Percentiles rank a stretch among this genome's conserved stretches.
Evolutionary conservation across 2,329 filamentous ascomycete species (phyloP).

Genomic region (Hymenoscyphus albidus): DNA sequence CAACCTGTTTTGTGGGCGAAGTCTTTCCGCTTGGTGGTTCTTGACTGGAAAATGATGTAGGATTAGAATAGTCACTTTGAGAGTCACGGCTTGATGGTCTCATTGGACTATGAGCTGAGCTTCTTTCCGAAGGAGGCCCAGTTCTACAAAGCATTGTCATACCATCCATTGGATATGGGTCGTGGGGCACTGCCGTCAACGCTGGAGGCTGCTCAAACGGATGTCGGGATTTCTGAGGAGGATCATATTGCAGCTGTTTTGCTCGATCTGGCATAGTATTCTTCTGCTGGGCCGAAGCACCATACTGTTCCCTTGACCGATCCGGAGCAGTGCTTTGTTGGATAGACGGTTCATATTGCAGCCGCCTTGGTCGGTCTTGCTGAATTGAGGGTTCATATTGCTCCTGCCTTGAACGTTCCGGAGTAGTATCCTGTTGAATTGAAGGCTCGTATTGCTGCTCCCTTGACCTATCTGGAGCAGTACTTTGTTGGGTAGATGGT

Average conservation of each 20-base stretch:
- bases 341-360: constrained; percentile 12
- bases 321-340: constrained; percentile 42
- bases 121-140: constrained; percentile 66
- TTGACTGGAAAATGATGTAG: constrained; percentile 82
- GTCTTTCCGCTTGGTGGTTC: constrained; percentile 71
- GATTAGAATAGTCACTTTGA: constrained; percentile 85
- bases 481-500: constrained; percentile 36
- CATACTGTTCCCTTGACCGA: constrained; percentile 19
- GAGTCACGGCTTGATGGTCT: constrained; percentile 83
- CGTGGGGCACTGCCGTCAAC: constrained; percentile 73
- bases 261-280: constrained; percentile 23
- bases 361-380: constrained; percentile 12
- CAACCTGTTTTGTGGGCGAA: constrained; percentile 66
- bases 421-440: too few relatives aligned
- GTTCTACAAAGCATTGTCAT: constrained; percentile 97
- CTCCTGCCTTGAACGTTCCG: too few relatives aligned
- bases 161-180: constrained; percentile 89
- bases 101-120: constrained; percentile 60
- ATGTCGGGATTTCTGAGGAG: constrained; percentile 22
- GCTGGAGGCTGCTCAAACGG: constrained; percentile 46
- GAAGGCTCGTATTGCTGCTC: constrained; percentile 10
- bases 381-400: constrained; percentile 24
- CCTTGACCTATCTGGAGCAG: constrained; percentile 22
- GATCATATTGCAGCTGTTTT: constrained; percentile 23
- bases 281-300: constrained; percentile 41